These are phyloP conservation scores for Oryza glaberrima DNA, from an alignment of 176 grass and related monocot species.

Conservation along the genomic window DNA sequence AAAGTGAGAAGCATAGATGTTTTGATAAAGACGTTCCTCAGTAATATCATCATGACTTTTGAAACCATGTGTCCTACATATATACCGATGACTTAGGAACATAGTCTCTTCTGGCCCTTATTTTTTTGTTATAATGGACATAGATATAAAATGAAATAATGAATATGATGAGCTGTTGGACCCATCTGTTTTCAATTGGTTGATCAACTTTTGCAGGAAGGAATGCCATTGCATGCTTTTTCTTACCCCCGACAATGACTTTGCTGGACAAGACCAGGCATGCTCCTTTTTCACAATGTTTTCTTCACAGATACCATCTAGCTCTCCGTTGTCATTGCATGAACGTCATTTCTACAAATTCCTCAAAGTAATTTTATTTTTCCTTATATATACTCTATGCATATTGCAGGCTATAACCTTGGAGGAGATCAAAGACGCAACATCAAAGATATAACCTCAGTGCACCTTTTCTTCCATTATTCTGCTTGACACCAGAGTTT, in stretches of 20 bases:
- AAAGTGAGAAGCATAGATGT: no score
- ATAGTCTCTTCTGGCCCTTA: not conserved
- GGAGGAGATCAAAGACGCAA: conserved; percentile 85
- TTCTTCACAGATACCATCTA: conserved; percentile 7
- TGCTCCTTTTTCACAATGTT: conserved; percentile 4
- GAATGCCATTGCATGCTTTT: conserved; percentile 99
- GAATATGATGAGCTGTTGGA: not conserved
- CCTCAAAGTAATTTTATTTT: not conserved
- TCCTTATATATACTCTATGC: not conserved
- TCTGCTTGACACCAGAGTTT: conserved; percentile 13
- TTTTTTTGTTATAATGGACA: not conserved
- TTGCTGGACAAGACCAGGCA: conserved; percentile 90
- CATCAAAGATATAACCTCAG: conserved; percentile 67
- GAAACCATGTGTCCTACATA: not conserved
- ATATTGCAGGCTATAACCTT: conserved; percentile 61
- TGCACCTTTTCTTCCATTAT: not conserved
- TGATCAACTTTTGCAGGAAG: conserved; percentile 59
- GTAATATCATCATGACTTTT: no score
- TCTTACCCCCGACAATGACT: conserved; percentile 93
- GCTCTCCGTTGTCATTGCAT: not conserved
- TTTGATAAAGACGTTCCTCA: no score
- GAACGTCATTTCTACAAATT: not conserved
- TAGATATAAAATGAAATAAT: not conserved
- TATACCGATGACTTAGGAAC: not conserved
- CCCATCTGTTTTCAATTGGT: conserved; percentile 3